Evolutionary conservation across 2,329 filamentous ascomycete species (phyloP).

Genomic region (Trichoderma afroharzianum): DNA sequence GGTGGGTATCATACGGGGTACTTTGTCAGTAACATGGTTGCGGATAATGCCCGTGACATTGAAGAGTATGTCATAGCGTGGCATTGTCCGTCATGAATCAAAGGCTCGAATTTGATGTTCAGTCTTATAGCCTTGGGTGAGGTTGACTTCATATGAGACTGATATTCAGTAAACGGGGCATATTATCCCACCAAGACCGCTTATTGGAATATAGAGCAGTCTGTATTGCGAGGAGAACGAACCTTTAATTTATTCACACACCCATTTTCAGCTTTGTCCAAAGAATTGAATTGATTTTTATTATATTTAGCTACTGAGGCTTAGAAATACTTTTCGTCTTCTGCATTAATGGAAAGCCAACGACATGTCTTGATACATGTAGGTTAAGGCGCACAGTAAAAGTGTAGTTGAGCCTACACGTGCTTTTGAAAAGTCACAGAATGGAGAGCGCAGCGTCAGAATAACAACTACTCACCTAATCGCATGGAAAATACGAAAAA

Average conservation of each 20-base stretch:
- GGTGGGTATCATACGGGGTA: background rate
- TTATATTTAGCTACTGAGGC: background rate
- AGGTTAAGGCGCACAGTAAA: background rate
- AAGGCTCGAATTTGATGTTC: background rate
- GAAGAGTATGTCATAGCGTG: background rate
- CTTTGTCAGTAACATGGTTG: background rate
- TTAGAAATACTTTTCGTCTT: background rate
- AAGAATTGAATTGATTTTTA: background rate
- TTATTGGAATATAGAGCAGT: background rate
- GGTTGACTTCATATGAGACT: background rate
- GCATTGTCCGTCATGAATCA: background rate
- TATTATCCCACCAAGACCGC: background rate
- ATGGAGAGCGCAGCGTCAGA: background rate
- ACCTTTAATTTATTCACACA: too few relatives aligned
- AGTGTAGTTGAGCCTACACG: background rate
- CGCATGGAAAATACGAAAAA: background rate
- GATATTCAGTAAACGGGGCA: constrained; percentile 2
- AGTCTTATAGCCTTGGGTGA: background rate
- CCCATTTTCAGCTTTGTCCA: background rate
- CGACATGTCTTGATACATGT: background rate
- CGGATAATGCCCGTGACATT: background rate
- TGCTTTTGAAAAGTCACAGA: background rate
- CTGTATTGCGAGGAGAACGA: background rate
- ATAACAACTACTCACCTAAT: background rate
- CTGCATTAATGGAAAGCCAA: background rate